Base-by-base conservation (phyloP, 441 rosid genomes). In the Erysimum cheiri region DNA sequence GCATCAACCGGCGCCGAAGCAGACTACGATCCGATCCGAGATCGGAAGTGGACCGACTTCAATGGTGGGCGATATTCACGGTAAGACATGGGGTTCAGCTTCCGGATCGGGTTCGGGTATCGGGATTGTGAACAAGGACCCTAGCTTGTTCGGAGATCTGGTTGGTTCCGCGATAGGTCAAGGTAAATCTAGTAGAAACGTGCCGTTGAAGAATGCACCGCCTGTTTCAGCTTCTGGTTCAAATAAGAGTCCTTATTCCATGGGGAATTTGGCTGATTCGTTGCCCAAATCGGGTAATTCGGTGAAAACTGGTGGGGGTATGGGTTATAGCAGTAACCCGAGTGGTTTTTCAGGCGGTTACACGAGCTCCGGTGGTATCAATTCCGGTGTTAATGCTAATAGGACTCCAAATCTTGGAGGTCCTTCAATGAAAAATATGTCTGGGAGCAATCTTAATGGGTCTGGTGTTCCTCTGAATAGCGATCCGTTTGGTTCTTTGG, bases 51-150 rank as follows among this genome's bases (percentile, higher is more conserved):
- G 88, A 12, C 93, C 92, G 32, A 65, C 75, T 69, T 86, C 97
- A 2, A 91, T 91, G 97, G 92, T 80, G 19, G 98, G 97, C 0
- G 98, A 93, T 80, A 94, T 94, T 52, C 85, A 58, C 50, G 98
- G 98, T 26, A 94, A 86, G 85, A 90, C 85, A 63, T 94, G 97
- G 99, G 55, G 75, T 8, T 80, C 97, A n/a, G 46, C 85, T 13
- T 77, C 65, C 8, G 71, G 85, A 41, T 72, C 78, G 15, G 81
- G 80, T 26, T 75, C 93, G 0, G 88, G 91, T 60, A 73, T 86
- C 41, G 97, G 96, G 76, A 76, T 87, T 50, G 91, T 69, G 13
- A 83, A 83, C 22, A 91, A 89, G 79, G 85, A 80, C 48, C 89
- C 96, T 0, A 83, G 84, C 68, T 81, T 91, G 83, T 94, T 94